Evolutionary conservation across 148 eudicot genomes (phyloP).

Genomic region (Vaccinium myrtillus): DNA sequence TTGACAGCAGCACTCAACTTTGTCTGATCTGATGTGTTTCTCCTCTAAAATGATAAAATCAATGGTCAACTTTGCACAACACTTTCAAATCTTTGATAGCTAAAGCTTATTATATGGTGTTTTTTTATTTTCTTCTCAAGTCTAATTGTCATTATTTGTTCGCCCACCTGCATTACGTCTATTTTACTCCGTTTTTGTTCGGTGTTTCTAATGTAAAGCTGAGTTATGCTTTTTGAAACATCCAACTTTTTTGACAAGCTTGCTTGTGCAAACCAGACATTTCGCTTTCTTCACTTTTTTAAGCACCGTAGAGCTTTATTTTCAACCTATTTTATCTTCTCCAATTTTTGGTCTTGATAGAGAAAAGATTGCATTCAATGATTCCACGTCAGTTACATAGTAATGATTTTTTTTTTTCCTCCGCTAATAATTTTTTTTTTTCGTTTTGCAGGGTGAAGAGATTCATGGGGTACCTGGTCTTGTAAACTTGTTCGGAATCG

Average conservation of each 20-base stretch:
- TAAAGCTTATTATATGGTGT: not conserved
- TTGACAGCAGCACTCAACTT: not conserved
- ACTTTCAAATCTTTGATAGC: not conserved
- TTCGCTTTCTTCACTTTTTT: not conserved
- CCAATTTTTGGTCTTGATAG: not conserved
- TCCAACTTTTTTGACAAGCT: not conserved
- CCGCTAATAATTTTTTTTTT: no score
- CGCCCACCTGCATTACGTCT: not conserved
- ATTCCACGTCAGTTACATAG: not conserved
- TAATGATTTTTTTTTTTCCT: not conserved
- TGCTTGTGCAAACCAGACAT: not conserved
- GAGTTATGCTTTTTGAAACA: not conserved
- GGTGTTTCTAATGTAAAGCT: not conserved
- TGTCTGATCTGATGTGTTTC: not conserved
- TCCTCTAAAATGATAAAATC: no score
- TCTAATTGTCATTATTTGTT: not conserved
- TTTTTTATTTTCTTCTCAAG: not conserved
- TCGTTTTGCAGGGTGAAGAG: constrained; percentile 55
- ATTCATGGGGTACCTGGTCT: constrained; percentile 73
- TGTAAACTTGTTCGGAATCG: constrained; percentile 82
- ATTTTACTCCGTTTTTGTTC: not conserved
- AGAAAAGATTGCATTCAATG: not conserved
- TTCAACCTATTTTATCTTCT: not conserved
- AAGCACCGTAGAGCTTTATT: not conserved
- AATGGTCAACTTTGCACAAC: not conserved